Percentiles rank a stretch among this genome's conserved stretches.
Conservation (phyloP, 495 filamentous ascomycete species). For the Hypoxylon trugodes region DNA sequence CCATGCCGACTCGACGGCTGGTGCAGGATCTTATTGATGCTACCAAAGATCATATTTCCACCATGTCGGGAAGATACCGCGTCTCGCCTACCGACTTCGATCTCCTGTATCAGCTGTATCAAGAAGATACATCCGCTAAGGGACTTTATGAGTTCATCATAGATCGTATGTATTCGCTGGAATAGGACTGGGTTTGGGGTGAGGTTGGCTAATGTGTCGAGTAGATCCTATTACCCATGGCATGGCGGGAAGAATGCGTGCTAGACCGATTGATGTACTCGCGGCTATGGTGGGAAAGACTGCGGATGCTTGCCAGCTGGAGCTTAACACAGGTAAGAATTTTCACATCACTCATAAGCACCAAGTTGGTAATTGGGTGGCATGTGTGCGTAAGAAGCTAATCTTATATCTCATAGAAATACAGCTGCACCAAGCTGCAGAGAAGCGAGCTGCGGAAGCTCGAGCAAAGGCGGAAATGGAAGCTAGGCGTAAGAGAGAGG, state of each 20-base stretch:
- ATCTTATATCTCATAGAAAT: slow-evolving; percentile 6
- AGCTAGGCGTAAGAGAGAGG: neutral
- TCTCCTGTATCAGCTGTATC: slow-evolving; percentile 33
- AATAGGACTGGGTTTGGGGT: neutral
- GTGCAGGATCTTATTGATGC: slow-evolving; percentile 15
- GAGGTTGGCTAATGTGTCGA: neutral
- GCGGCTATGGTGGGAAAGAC: slow-evolving; percentile 30
- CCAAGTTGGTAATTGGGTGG: neutral
- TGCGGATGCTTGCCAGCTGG: slow-evolving; percentile 20
- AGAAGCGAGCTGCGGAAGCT: slow-evolving; percentile 4
- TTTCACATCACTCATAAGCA: neutral
- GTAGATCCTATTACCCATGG: slow-evolving; percentile 26
- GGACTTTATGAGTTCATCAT: slow-evolving; percentile 34
- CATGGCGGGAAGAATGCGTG: slow-evolving; percentile 13
- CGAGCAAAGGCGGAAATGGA: slow-evolving; percentile 5
- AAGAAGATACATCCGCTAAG: slow-evolving; percentile 29
- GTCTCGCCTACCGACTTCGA: slow-evolving; percentile 31
- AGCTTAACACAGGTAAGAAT: slow-evolving; percentile 25
- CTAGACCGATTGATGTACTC: slow-evolving; percentile 28
- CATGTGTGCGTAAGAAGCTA: neutral
- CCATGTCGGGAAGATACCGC: slow-evolving; percentile 23
- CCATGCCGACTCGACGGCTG: slow-evolving; percentile 5
- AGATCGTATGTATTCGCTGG: slow-evolving; percentile 20
- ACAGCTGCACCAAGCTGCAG: slow-evolving; percentile 11
- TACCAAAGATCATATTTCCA: slow-evolving; percentile 19